Evolutionary conservation across 129 eudicot genomes (phyloP).

Genomic region (Saposhnikovia divaricata): DNA sequence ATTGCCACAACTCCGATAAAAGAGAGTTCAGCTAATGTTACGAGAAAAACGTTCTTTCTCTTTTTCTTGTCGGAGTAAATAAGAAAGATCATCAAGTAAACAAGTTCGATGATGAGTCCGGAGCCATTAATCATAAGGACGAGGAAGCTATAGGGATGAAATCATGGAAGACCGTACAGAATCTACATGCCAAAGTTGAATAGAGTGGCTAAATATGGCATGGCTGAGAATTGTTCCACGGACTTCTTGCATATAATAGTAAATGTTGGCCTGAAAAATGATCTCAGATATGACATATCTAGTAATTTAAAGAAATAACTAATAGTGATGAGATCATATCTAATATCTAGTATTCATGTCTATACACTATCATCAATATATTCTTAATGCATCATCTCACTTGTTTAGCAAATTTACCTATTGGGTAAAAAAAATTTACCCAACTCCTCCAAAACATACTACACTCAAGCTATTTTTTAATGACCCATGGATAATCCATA

Average conservation of each 20-base stretch:
- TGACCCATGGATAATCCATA: too few relatives aligned
- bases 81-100: constrained; percentile 45
- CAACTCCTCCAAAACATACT: too few relatives aligned
- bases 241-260: constrained; percentile 56
- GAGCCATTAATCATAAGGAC: constrained; percentile 67
- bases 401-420: too few relatives aligned
- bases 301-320: too few relatives aligned
- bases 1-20: constrained; percentile 40
- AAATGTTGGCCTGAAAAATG: constrained; percentile 71
- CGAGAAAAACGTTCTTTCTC: constrained; percentile 30
- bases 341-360: too few relatives aligned
- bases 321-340: too few relatives aligned
- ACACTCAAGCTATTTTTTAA: too few relatives aligned
- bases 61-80: constrained; percentile 38
- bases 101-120: constrained; percentile 54
- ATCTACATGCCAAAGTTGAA: constrained; percentile 77
- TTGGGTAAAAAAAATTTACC: too few relatives aligned
- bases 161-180: constrained; percentile 70
- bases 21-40: constrained; percentile 35
- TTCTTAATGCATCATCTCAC: too few relatives aligned
- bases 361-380: too few relatives aligned
- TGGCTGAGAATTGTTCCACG: constrained; percentile 68
- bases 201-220: constrained; percentile 70
- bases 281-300: too few relatives aligned
- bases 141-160: constrained; percentile 68